Evolutionary conservation across 495 filamentous ascomycete species (phyloP), one percentile per base, ranked within the genome.

Genomic region (Neurospora sp.): DNA sequence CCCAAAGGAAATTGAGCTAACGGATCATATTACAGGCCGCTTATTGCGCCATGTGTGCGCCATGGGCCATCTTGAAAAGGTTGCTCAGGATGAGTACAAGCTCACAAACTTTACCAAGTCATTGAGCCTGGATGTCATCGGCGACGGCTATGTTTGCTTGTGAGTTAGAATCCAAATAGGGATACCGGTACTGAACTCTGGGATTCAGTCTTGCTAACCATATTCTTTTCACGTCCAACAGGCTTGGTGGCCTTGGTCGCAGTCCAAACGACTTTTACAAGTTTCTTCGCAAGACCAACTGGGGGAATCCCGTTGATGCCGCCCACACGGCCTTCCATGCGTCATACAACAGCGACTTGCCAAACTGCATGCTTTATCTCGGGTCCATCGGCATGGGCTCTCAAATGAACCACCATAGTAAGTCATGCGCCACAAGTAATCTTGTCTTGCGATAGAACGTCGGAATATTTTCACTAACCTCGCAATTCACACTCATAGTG

Each of bases 11-110:
- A 1, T 4, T 0, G 8, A 61, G 27, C 53, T 61, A 4, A 61
- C 14, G 9, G 12, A 1, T 27, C 10, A 18, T 3, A 61, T 9
- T 4, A 9, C 27, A 61, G 53, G 53, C 12, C 83, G 83, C 7
- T 75, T 87, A 41, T 72, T 88, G 69, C 83, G 82, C 73, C 86
- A 89, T 68, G 72, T 88, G 0, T 81, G 80, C 16, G 84, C 87
- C 69, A 86, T 87, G 83, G 84, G 83, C 12, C 79, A 85, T 61
- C 78, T 89, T 61, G 41, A 44, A 1, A 84, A 88, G 71, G 82
- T 79, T 9, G 83, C 80, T 1, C 70, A 75, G 3, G 80, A 87
- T 73, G 80, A 81, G 27, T 89, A 88, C 75, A 75, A 74, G 4
- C 78, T 80, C 0, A 88, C 81, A 12, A 82, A 81, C 45, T 80